Conservation (phyloP, 2,329 filamentous ascomycete species). For the Aspergillus sclerotialis region DNA sequence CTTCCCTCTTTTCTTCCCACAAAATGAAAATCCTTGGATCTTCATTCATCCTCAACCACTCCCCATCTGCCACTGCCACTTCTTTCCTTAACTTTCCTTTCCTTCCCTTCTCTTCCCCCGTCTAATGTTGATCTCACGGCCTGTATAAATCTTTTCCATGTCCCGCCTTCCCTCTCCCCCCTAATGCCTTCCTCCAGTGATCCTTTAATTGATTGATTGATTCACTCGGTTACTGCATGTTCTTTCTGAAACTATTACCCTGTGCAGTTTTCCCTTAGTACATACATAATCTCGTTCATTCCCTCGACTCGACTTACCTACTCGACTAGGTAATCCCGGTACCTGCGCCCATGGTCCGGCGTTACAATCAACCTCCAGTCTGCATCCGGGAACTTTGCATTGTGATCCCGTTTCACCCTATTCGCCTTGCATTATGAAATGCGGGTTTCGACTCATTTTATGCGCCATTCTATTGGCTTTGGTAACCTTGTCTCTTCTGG, state of each 20-base stretch:
- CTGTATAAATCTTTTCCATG: too few species aligned
- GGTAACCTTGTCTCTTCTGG: slow-evolving; percentile 24
- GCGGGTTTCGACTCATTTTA: slow-evolving; percentile 20
- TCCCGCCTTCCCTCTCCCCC: slow-evolving; percentile 2
- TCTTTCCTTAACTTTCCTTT: too few species aligned
- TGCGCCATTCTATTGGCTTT: slow-evolving; percentile 17
- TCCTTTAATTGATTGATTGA: too few species aligned
- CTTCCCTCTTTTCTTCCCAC: too few species aligned
- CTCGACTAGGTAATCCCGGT: not conserved
- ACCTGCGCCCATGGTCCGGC: not conserved
- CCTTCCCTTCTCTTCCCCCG: too few species aligned
- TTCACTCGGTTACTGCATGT: too few species aligned
- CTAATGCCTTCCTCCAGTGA: not conserved
- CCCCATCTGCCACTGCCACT: too few species aligned
- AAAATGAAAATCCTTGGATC: too few species aligned
- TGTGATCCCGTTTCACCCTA: slow-evolving; percentile 1
- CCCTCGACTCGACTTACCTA: not conserved
- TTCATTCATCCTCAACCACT: too few species aligned
- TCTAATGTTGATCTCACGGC: too few species aligned
- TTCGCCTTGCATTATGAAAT: slow-evolving; percentile 21
- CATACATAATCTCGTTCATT: not conserved
- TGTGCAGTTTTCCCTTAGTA: not conserved
- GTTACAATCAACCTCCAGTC: not conserved
- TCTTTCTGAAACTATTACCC: too few species aligned
- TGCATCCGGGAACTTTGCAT: not conserved